Evolutionary conservation across 2,329 filamentous ascomycete species (phyloP).

Genomic region (Microcera coccophila): DNA sequence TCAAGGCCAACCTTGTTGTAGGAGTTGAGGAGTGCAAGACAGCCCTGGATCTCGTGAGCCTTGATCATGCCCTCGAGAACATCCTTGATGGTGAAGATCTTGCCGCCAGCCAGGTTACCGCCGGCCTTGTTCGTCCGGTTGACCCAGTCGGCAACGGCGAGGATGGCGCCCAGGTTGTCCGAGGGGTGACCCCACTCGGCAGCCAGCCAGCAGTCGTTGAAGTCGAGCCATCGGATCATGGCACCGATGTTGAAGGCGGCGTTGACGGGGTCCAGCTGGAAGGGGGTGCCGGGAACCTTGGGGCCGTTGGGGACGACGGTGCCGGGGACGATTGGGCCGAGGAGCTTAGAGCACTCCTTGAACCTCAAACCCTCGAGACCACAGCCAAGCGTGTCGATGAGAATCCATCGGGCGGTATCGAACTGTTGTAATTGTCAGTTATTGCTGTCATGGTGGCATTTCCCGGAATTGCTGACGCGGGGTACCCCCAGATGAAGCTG

Average conservation of each 20-base stretch:
- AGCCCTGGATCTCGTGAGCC: constrained; percentile 98
- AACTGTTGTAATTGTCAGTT: constrained; percentile 52
- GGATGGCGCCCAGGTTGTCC: constrained; percentile 95
- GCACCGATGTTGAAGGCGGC: constrained; percentile 98
- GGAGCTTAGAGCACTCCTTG: constrained; percentile 91
- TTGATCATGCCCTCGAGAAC: constrained; percentile 98
- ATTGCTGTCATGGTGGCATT: constrained; percentile 5
- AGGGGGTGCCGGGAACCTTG: constrained; percentile 85
- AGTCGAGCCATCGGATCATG: constrained; percentile 99
- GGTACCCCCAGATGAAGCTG: constrained; percentile 8
- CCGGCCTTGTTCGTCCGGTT: constrained; percentile 78
- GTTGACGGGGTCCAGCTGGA: constrained; percentile 91
- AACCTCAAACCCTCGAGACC: constrained; percentile 93
- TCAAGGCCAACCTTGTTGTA: constrained; percentile 98
- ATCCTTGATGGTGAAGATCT: constrained; percentile 83
- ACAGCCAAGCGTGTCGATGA: constrained; percentile 94
- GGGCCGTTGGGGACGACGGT: constrained; percentile 89
- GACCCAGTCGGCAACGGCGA: constrained; percentile 96
- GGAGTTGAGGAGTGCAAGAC: constrained; percentile 93
- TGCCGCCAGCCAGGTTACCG: constrained; percentile 79
- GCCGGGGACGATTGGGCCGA: constrained; percentile 86
- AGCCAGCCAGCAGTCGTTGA: constrained; percentile 99
- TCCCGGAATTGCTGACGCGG: constrained; percentile 8
- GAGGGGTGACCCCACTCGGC: constrained; percentile 99
- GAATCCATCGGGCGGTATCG: constrained; percentile 93